These are phyloP conservation scores for Pelargonium myrrhifolium DNA, from an alignment of 441 rosid genomes.

Conservation along the genomic window DNA sequence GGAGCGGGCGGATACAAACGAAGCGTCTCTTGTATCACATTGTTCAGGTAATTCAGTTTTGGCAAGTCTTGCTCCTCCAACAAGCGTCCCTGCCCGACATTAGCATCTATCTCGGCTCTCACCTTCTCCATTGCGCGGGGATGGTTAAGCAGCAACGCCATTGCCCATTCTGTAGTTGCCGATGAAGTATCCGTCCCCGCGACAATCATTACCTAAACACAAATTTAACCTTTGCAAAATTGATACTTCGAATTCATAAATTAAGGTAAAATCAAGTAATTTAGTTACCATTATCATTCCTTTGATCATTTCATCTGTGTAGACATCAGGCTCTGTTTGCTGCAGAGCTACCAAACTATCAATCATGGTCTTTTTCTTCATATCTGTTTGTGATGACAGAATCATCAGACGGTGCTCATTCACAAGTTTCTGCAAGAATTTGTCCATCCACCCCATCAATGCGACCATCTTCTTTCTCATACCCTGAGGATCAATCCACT, in stretches of 20 bases:
- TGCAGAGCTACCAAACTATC: slow-evolving; percentile 9
- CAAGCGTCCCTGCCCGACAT: background rate
- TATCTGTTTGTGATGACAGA: background rate
- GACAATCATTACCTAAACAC: slow-evolving; percentile 9
- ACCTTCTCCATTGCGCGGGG: slow-evolving; percentile 5
- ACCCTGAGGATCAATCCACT: slow-evolving; percentile 11
- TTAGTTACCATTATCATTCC: too few relatives aligned
- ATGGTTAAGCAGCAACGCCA: slow-evolving; percentile 4
- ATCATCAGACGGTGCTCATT: slow-evolving; percentile 6
- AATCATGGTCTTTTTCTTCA: slow-evolving; percentile 11
- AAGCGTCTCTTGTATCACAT: slow-evolving; percentile 6
- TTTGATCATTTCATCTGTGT: slow-evolving; percentile 18
- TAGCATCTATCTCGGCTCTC: background rate
- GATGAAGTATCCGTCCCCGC: slow-evolving; percentile 13
- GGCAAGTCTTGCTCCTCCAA: slow-evolving; percentile 3
- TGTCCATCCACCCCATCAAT: background rate
- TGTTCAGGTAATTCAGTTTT: slow-evolving; percentile 11
- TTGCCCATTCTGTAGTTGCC: slow-evolving; percentile 4
- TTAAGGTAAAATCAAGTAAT: too few relatives aligned
- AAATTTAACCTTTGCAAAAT: too few relatives aligned
- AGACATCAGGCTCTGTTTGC: slow-evolving; percentile 8
- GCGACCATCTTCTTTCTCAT: slow-evolving; percentile 4
- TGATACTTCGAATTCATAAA: too few relatives aligned
- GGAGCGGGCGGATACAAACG: background rate
- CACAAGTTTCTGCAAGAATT: slow-evolving; percentile 17